These are phyloP conservation scores for Hypoxylon sp. DNA, from an alignment of 2,329 filamentous ascomycete genomes.

Conservation along the genomic window DNA sequence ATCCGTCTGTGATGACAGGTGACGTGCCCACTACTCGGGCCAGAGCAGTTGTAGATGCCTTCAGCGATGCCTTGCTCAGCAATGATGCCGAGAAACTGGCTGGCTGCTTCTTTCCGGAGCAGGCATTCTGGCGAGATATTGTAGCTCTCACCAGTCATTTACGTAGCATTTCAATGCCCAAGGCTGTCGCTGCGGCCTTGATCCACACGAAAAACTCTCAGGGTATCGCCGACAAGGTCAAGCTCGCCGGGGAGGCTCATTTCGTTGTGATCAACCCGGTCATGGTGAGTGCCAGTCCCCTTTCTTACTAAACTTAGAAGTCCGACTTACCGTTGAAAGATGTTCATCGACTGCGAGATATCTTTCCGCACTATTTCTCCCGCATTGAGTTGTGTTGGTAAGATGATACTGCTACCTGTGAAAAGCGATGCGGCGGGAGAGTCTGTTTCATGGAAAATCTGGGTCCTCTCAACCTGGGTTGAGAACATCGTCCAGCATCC, in stretches of 20 bases:
- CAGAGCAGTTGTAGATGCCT: conserved; percentile 1
- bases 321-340: conserved; percentile 9
- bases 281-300: conserved; percentile 7
- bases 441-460: conserved; percentile 54
- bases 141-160: conserved; percentile 22
- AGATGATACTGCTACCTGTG: conserved; percentile 18
- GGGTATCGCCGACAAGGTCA: not conserved
- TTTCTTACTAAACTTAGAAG: not conserved
- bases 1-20: not conserved
- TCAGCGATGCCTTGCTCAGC: conserved; percentile 5
- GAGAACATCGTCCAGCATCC: conserved; percentile 43
- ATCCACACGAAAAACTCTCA: conserved; percentile 8
- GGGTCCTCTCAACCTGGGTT: conserved; percentile 54
- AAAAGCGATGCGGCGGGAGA: conserved; percentile 7
- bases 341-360: conserved; percentile 26
- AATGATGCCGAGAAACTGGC: conserved; percentile 15
- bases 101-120: conserved; percentile 8
- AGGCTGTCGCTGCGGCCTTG: conserved; percentile 8
- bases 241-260: conserved; percentile 6
- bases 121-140: conserved; percentile 22
- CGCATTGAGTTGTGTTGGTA: conserved; percentile 15
- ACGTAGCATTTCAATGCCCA: conserved; percentile 13
- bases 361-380: conserved; percentile 18
- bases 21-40: conserved; percentile 2
- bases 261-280: conserved; percentile 17